Percentiles rank a stretch among this genome's conserved stretches.
Conservation (phyloP, 2,329 filamentous ascomycete species). For the Trichoderma atrobrunneum region DNA sequence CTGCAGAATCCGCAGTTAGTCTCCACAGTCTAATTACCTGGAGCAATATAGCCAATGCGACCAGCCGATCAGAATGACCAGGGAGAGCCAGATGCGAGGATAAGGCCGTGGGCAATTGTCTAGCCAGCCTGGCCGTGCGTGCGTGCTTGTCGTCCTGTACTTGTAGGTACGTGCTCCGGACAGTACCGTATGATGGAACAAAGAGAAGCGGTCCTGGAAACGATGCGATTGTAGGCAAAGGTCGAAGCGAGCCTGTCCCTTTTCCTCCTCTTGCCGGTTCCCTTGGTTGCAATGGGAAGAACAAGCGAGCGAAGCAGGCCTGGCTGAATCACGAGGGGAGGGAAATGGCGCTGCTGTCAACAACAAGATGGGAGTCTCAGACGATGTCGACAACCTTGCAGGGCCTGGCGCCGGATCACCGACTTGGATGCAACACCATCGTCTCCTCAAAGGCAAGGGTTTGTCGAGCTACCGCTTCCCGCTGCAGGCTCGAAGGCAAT, state of each 20-base stretch:
- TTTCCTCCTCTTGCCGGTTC: neutral
- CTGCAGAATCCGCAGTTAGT: conserved; percentile 11
- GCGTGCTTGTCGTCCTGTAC: neutral
- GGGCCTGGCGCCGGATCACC: conserved; percentile 11
- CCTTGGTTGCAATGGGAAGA: neutral
- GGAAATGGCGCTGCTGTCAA: conserved; percentile 9
- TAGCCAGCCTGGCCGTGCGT: neutral
- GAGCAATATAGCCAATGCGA: conserved; percentile 25
- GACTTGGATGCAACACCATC: conserved; percentile 15
- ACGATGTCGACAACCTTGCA: conserved; percentile 16
- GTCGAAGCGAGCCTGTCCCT: neutral
- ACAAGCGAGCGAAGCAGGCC: conserved; percentile 8
- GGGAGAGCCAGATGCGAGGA: conserved; percentile 14
- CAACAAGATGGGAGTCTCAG: conserved; percentile 15
- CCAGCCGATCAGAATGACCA: conserved; percentile 26
- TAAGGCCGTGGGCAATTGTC: neutral
- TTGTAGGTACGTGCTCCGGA: neutral
- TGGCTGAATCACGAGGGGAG: conserved; percentile 17
- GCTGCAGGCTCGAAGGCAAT: conserved; percentile 2
- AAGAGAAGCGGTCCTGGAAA: neutral
- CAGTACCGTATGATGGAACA: neutral
- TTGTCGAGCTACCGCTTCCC: conserved; percentile 2
- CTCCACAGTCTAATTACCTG: conserved; percentile 25
- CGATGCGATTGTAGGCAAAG: neutral
- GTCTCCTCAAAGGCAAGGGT: conserved; percentile 1